Conservation (phyloP, 345 rosid species). For the Arabis hirsuta region DNA sequence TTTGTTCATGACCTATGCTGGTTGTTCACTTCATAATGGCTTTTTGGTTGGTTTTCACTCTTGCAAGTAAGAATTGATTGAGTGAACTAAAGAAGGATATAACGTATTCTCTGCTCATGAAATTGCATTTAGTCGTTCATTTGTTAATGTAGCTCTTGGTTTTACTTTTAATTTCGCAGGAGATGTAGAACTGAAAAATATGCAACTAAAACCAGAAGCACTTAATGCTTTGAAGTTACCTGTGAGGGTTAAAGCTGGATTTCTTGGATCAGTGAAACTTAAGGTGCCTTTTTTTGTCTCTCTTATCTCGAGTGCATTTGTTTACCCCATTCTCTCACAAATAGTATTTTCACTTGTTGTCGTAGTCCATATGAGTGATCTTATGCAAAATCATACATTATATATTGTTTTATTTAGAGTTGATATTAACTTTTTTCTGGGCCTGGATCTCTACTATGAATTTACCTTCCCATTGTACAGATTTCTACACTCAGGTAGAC, state of each 20-base stretch:
- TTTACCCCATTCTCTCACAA: background rate
- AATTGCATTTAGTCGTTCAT: background rate
- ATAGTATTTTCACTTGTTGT: conserved; percentile 10
- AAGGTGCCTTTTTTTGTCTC: conserved; percentile 57
- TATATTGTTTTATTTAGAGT: background rate
- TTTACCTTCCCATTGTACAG: conserved; percentile 1
- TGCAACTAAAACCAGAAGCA: conserved; percentile 99
- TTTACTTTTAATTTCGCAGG: conserved; percentile 51
- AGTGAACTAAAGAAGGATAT: conserved; percentile 8
- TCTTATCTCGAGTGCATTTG: conserved; percentile 18
- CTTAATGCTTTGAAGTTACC: conserved; percentile 94
- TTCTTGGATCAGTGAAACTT: conserved; percentile 97
- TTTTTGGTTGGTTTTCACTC: conserved; percentile 6
- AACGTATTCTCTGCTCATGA: background rate
- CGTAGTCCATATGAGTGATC: conserved; percentile 18
- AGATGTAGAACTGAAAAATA: conserved; percentile 90
- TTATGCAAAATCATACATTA: background rate
- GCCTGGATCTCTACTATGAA: background rate
- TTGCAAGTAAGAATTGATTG: conserved; percentile 20
- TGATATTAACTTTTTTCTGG: background rate
- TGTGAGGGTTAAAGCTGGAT: conserved; percentile 97
- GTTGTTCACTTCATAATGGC: conserved; percentile 15
- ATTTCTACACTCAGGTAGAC: conserved; percentile 25
- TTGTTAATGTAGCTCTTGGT: conserved; percentile 15
- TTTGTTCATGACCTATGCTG: conserved; percentile 20